A percentile compares a stretch with the other conserved stretches of the same genome.
These are phyloP conservation scores for Aspergillus aculeatus DNA, from an alignment of 2,329 filamentous ascomycete species.

Conservation along the genomic window DNA sequence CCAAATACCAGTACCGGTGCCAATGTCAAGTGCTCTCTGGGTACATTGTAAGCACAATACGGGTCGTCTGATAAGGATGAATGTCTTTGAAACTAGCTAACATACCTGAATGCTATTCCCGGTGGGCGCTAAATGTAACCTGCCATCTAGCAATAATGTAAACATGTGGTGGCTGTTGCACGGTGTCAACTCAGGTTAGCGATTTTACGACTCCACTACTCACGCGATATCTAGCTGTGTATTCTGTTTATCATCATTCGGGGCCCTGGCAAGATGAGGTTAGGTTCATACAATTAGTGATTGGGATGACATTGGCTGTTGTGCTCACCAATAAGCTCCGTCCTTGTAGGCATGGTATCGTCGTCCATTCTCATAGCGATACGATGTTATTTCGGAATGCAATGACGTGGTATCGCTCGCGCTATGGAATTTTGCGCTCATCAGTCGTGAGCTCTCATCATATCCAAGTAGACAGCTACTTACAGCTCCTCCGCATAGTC, in stretches of 20 bases:
- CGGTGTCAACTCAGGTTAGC: not conserved
- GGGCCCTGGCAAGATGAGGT: conserved; percentile 17
- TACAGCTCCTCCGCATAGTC: conserved; percentile 23
- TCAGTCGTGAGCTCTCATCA: too few relatives aligned
- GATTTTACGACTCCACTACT: not conserved
- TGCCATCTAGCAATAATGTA: conserved; percentile 24
- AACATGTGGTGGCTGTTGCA: conserved; percentile 25
- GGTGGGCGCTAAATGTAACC: conserved; percentile 21
- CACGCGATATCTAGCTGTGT: conserved; percentile 26
- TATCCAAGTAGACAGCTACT: not conserved
- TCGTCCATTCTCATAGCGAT: conserved; percentile 31
- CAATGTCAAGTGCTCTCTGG: conserved; percentile 26
- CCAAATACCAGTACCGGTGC: conserved; percentile 24
- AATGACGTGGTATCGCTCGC: conserved; percentile 21
- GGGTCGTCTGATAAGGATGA: not conserved
- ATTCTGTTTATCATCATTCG: conserved; percentile 28
- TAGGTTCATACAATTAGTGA: not conserved
- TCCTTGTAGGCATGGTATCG: conserved; percentile 34
- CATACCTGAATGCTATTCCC: conserved; percentile 16
- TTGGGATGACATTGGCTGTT: not conserved
- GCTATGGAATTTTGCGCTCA: conserved; percentile 3
- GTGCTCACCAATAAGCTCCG: conserved; percentile 26
- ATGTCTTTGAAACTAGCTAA: not conserved
- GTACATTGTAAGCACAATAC: not conserved
- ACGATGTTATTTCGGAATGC: conserved; percentile 23